Base-by-base conservation (phyloP, 768 basidiomycete genomes). In the Termitomyces sp. region DNA sequence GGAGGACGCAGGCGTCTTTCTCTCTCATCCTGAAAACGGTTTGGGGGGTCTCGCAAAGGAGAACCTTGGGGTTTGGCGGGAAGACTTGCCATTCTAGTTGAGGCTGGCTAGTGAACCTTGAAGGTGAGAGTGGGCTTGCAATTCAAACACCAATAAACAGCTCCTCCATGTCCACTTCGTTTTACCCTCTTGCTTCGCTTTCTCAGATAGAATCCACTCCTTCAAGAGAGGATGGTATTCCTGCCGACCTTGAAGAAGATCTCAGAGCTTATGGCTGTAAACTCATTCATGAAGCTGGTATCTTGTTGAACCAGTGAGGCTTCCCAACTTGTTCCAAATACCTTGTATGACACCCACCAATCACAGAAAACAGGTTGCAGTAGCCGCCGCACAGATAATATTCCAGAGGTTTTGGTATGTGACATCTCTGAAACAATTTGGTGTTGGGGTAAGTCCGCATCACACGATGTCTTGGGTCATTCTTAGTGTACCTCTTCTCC, bases 381-480 rank as follows among this genome's bases (percentile, higher is more conserved):
- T 98, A 53, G 94, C 97, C 6, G 92, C 95, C 1, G 97, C 97
- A 0, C 95, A 98, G 69, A 92, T 98, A 32, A 75, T 99, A 1
- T 96, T 95, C 69, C 97, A 99, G 61, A 80, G 96, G 34, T 99
- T 99, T 77, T 98, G 90, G 90, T 98, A 84, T 73, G 91, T 96
- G 17, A 87, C 89, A 4, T 96, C 94, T 8, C 85, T 99, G 86
- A 90, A 90, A 69, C 91, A 95, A 54, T 99, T 95, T 71, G 89
- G 95, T 23, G 87, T 98, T 57, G 90, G 87, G 63, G 95, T 97
- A 65, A 71, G 92, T 75, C 42, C 50, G 45, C 51, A 46, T 53
- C 38, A 45, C 23, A 42, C 38, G 43, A 29, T 31, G 32, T 54
- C 54, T 53, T 52, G 47, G 56, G 53, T 57, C n/a, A 41, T 37